Evolutionary conservation across 2,329 filamentous ascomycete species (phyloP), one percentile per base, ranked within the genome.

Genomic region (Hypomyces rosellus): DNA sequence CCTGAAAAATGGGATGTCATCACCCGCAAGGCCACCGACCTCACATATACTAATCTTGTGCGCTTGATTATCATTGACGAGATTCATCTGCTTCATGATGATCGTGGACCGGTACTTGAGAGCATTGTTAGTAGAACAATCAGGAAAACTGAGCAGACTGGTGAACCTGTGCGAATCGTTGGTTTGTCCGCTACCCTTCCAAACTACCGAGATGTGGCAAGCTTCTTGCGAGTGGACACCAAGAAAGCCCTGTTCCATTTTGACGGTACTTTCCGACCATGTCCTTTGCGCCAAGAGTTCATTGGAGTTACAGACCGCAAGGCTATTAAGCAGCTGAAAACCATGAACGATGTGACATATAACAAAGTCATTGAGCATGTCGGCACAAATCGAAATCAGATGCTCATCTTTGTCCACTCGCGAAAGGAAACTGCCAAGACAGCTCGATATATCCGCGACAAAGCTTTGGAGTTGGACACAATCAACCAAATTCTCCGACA

Each of bases 1-100:
- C 93, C 93, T 16, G 93, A 99, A 70, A 99, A 99, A 72, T 99
- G 90, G 88, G 93, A 99, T 69, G 92, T 99, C 59, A 96, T 99
- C 60, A 99, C 95, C 5, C 84, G 95, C 70, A 99, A 99, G 70
- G 91, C 92, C 6, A 96, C 92, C 2, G 95, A 99, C 65, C 82
- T 93, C 49, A 95, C 90, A 61, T 99, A 99, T 69, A 99, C 91
- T 14, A 95, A 95, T 61, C 81, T 99, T n/a, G 93, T 99, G 22
- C 86, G 92, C 37, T 78, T 99, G 11, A 86, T 99, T 51, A 91
- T 96, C 65, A 97, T 99, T 54, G 93, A 99, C 62, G 93, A 99
- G 70, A 97, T 99, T 58, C 93, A 99, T 75, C 74, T 99, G 63
- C 81, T 99, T 45, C 93, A 99, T 68, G 95, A 99, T 65, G 93